Conservation (phyloP, 495 filamentous ascomycete species). For the Penicillium paradoxum region DNA sequence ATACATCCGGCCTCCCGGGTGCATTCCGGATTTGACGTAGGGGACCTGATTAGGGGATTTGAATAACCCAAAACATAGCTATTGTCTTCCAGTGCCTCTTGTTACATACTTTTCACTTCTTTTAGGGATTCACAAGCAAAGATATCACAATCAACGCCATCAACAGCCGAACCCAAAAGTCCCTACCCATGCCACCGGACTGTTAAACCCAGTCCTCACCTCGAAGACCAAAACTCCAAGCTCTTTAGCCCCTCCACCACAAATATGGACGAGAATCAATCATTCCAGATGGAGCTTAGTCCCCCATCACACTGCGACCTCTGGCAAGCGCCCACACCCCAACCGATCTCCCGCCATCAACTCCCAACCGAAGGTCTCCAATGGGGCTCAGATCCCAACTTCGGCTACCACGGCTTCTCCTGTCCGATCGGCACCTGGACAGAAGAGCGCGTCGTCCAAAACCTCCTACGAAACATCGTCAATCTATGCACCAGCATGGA, state of each 20-base stretch:
- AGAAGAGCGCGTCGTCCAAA: constrained; percentile 19
- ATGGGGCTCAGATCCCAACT: constrained; percentile 27
- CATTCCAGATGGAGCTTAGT: not conserved
- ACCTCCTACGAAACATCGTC: constrained; percentile 24
- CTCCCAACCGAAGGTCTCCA: constrained; percentile 12
- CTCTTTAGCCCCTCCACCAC: no score
- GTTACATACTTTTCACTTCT: not conserved
- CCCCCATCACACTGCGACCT: not conserved
- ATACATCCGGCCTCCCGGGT: constrained; percentile 19
- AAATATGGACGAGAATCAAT: not conserved
- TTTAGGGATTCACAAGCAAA: not conserved
- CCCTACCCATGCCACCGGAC: no score
- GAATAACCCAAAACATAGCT: not conserved
- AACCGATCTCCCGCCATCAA: not conserved
- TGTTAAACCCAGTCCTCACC: no score
- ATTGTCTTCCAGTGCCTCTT: not conserved
- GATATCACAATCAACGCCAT: not conserved
- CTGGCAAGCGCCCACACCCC: not conserved
- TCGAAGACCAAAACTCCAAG: not conserved
- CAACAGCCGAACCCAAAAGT: not conserved
- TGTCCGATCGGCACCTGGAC: constrained; percentile 24
- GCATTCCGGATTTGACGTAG: constrained; percentile 20
- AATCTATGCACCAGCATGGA: constrained; percentile 12
- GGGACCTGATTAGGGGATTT: not conserved
- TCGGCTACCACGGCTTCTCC: constrained; percentile 25